Base-by-base conservation (phyloP, 2,329 filamentous ascomycete genomes). In the Ophiostoma piceae region DNA sequence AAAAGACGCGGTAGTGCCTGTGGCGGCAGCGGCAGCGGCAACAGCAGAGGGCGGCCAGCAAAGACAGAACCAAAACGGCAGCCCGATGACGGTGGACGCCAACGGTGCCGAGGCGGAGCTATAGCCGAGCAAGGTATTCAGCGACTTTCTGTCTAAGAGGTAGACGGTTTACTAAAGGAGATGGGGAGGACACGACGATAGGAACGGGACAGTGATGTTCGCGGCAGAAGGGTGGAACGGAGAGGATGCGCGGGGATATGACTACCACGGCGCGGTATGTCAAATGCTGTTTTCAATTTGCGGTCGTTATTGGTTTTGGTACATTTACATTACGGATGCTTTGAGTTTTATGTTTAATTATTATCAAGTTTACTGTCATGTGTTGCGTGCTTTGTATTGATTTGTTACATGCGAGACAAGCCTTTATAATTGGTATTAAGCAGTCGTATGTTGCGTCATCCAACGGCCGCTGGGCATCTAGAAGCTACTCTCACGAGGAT, bases 81-180 rank as follows among this genome's bases (percentile, higher is more conserved):
- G 85, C 73, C 84, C 84, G 4, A 87, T 87, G 84, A 80, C 80
- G 3, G 73, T 85, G 67, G 86, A 86, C 16, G 35, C 62, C 62
- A 86, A 87, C 71, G 85, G 84, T 68, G 84, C 81, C 70, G 85
- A 87, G 76, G 85, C 84, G 43, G 85, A 86, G 77, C 82, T 87
- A 68, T 83, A 74, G 74, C 16, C 12, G 7, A 35, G 57, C 43
- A n/a, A 2, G 16, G 19, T n/a, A 8, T 47, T 16, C 16, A 26
- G 22, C n/a, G 9, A 16, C 51, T 57, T 4, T 57, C 4, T 7
- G 6, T 19, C 6, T 22, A 16, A 16, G 19, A 51, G 5, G 8
- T 19, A 16, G 47, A 29, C 26, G 26, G 26, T 29, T 29, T 29
- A 29, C 2, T 51, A 1, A 19, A 22, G 16, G 47, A 4, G 16